phyloP scores from a whole-genome alignment of 148 eudicot genomes.

The Dianthus caryophyllus region DNA sequence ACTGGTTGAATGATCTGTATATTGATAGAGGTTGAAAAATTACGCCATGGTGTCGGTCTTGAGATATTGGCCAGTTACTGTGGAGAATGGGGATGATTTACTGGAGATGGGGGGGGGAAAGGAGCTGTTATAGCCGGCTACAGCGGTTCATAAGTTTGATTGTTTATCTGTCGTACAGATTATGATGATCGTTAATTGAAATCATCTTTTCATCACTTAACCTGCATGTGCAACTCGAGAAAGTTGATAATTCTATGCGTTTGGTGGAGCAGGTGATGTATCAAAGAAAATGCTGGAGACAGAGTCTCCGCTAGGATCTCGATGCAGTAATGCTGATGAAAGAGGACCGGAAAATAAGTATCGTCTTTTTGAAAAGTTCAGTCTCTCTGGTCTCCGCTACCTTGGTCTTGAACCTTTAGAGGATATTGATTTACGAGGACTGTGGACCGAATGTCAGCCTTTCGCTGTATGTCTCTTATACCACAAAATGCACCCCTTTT shows the following conservation, averaged over 20 bases:
- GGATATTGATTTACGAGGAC: conserved; percentile 43
- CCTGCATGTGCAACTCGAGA: background rate
- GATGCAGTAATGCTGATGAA: conserved; percentile 17
- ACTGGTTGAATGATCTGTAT: background rate
- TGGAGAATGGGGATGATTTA: background rate
- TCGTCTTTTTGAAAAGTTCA: conserved; percentile 54
- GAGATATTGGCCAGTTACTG: background rate
- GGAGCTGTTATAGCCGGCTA: background rate
- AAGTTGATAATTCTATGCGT: background rate
- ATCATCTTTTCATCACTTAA: background rate
- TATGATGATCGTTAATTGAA: background rate
- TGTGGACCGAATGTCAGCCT: conserved; percentile 65
- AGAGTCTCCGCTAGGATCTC: conserved; percentile 14
- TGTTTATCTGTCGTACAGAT: background rate
- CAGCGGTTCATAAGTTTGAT: background rate
- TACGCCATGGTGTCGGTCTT: background rate
- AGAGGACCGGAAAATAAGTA: conserved; percentile 36
- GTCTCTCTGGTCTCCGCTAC: conserved; percentile 48
- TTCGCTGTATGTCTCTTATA: conserved; percentile 49
- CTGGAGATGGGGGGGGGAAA: background rate
- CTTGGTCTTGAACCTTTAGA: conserved; percentile 51
- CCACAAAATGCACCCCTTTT: conserved; percentile 3
- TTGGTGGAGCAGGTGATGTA: conserved; percentile 19
- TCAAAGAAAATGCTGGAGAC: conserved; percentile 4
- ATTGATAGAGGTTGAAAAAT: background rate